These are phyloP conservation scores for Stagonosporopsis rhizophila DNA, from an alignment of 2,329 filamentous ascomycete genomes.

Conservation along the genomic window DNA sequence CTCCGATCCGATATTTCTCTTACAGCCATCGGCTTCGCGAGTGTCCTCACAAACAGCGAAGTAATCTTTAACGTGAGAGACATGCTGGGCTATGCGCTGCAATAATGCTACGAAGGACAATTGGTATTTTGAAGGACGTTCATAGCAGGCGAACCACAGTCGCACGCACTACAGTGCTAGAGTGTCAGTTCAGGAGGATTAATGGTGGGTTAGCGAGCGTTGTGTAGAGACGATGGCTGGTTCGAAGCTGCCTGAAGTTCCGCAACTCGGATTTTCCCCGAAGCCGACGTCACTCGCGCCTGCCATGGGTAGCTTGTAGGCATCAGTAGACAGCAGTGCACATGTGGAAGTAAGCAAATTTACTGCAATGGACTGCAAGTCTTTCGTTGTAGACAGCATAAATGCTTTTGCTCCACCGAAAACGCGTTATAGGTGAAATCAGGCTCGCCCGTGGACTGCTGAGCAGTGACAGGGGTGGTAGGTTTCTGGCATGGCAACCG, in stretches of 20 bases:
- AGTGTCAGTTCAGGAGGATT: not conserved
- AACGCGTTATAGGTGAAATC: conserved; percentile 1
- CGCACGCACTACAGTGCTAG: not conserved
- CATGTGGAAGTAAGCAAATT: not conserved
- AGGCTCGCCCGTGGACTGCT: conserved; percentile 3
- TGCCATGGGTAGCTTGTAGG: conserved; percentile 5
- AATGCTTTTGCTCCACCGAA: not conserved
- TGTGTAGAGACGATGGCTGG: conserved; percentile 17
- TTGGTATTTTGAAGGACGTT: conserved; percentile 7
- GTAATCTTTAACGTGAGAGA: conserved; percentile 72
- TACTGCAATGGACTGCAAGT: not conserved
- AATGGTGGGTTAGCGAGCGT: not conserved
- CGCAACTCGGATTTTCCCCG: conserved; percentile 27
- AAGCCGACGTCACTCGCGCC: conserved; percentile 27
- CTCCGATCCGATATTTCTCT: conserved; percentile 21
- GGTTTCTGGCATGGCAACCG: conserved; percentile 8
- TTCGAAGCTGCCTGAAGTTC: conserved; percentile 32
- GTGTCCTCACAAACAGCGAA: conserved; percentile 68
- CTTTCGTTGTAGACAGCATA: not conserved
- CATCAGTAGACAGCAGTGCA: not conserved
- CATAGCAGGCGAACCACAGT: conserved; percentile 14
- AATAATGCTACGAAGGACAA: conserved; percentile 7
- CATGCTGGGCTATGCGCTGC: conserved; percentile 52
- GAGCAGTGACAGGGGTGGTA: conserved; percentile 14
- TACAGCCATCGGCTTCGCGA: conserved; percentile 73